Base-by-base conservation (phyloP, 257 asterid species). In the Ocimum tenuiflorum region DNA sequence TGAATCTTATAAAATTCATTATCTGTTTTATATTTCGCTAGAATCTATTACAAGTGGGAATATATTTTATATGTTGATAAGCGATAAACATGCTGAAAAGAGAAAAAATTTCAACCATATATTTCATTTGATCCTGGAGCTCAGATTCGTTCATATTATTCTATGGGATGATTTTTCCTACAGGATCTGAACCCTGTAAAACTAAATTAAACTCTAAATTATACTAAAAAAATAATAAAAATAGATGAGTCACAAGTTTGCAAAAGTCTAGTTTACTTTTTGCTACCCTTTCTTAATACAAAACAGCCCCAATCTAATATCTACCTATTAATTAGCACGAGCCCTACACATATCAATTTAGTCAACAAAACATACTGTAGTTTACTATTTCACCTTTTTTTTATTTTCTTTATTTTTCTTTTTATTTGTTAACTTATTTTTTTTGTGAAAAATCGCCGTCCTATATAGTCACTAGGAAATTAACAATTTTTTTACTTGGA, bases 271-370 rank as follows among this genome's bases (percentile, higher is more conserved):
- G 65, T 36, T 67, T 7, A 50, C 76, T 64, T 75, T 75, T 50
- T 65, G 80, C 57, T 75, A 39, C 62, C 69, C 76, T 67, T 67
- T 74, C 27, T 47, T 17, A 17, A 54, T 71, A 68, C 74, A 68
- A 67, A 59, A 33, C 60, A 23, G 5, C 68, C 57, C 51, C 33
- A 60, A 61, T 51, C 54, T 38, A 20, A 22, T 22, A 63, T 60
- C 45, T 7, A 31, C 47, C 66, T 13, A 58, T 50, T 73, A 56
- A 73, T 27, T 27, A 27, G 3, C 31, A 27, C 31, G 4, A 27
- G 31, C 31, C 31, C 31, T 39, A 50, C 64, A 41, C 38, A 14
- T 50, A 41, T 52, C 57, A 48, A 13, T 29, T 11, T 15, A 61
- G 18, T 38, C 58, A 45, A 43, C 12, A 29, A 56, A 24, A 31